Evolutionary conservation across 2,329 filamentous ascomycete species (phyloP).

Genomic region (Hymenoscyphus infarciens): DNA sequence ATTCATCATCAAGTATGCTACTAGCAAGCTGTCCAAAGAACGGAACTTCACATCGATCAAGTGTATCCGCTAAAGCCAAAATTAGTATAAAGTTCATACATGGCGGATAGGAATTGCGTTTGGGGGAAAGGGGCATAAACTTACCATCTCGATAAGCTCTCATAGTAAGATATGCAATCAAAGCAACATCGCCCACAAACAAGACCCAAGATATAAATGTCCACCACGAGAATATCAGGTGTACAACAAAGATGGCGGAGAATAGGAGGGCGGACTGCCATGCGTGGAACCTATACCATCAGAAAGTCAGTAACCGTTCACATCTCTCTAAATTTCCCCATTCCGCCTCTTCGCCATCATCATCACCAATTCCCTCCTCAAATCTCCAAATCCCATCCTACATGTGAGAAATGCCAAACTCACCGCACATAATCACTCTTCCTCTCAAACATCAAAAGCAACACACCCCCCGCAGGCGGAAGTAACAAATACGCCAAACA

Average conservation of each 20-base stretch:
- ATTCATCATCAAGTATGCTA: slow-evolving; percentile 85
- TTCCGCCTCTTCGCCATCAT: neutral
- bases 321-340: slow-evolving; percentile 5
- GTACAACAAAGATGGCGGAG: slow-evolving; percentile 68
- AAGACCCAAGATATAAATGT: slow-evolving; percentile 79
- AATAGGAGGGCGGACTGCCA: slow-evolving; percentile 91
- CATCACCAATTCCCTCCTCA: neutral
- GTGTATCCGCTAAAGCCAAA: slow-evolving; percentile 50
- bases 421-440: slow-evolving; percentile 97
- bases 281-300: slow-evolving; percentile 72
- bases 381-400: no score
- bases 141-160: slow-evolving; percentile 78
- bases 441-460: slow-evolving; percentile 81
- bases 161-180: slow-evolving; percentile 74
- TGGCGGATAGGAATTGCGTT: no score
- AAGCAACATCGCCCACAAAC: slow-evolving; percentile 67
- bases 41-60: slow-evolving; percentile 65
- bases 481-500: slow-evolving; percentile 82
- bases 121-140: slow-evolving; percentile 17
- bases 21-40: slow-evolving; percentile 83
- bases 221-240: slow-evolving; percentile 85
- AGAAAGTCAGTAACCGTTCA: slow-evolving; percentile 14
- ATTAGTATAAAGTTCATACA: neutral
- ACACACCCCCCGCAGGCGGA: slow-evolving; percentile 80
- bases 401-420: no score